These are phyloP conservation scores for Neonectria ditissima DNA, from an alignment of 2,329 filamentous ascomycete species.

Conservation along the genomic window DNA sequence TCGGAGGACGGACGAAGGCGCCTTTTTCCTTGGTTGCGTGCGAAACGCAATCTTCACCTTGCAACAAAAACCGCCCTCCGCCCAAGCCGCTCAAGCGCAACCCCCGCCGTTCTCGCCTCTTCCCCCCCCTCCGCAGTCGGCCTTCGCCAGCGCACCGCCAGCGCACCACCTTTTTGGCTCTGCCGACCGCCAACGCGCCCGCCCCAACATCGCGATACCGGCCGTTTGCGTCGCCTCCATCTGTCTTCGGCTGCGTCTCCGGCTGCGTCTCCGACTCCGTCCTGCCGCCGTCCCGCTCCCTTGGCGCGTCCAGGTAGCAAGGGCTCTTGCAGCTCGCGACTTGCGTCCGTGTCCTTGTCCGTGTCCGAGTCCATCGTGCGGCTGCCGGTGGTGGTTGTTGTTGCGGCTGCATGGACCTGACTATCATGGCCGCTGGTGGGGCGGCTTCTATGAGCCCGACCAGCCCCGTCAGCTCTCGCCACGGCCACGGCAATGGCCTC, in stretches of 20 bases:
- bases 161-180: constrained; percentile 36
- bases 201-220: constrained; percentile 45
- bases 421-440: constrained; percentile 59
- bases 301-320: constrained; percentile 28
- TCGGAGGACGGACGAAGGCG: constrained; percentile 27
- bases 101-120: constrained; percentile 36
- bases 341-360: constrained; percentile 11
- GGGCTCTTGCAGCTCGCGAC: constrained; percentile 20
- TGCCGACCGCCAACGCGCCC: constrained; percentile 38
- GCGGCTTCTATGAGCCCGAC: constrained; percentile 66
- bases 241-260: constrained; percentile 21
- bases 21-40: constrained; percentile 26
- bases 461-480: constrained; percentile 66
- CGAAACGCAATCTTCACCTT: constrained; percentile 31
- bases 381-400: constrained; percentile 32
- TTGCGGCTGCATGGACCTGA: constrained; percentile 60
- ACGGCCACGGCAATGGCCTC: constrained; percentile 56
- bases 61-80: constrained; percentile 21
- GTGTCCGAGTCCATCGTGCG: constrained; percentile 28
- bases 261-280: constrained; percentile 23
- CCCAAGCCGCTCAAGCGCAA: constrained; percentile 27
- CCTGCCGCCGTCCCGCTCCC: constrained; percentile 28
- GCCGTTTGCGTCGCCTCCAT: constrained; percentile 31
- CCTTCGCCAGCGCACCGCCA: constrained; percentile 42
- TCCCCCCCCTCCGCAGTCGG: constrained; percentile 52